These are phyloP conservation scores for Plasmodium sp. DNA, from an alignment of 169 alveolate species.

Conservation along the genomic window DNA sequence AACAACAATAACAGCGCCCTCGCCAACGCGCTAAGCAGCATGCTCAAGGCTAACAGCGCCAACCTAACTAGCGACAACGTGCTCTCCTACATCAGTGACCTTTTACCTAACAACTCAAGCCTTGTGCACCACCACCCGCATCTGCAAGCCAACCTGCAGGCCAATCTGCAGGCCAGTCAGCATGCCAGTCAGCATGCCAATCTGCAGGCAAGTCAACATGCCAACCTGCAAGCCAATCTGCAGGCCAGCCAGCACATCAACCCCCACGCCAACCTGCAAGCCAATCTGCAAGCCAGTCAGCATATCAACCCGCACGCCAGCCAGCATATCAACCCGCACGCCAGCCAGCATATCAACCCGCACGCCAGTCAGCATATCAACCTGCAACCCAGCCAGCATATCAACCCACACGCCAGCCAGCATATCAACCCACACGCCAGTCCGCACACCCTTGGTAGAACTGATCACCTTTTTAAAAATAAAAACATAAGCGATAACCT, in stretches of 20 bases:
- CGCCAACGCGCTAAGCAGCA: background rate
- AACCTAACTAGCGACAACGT: slow-evolving; percentile 40
- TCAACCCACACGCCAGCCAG: background rate
- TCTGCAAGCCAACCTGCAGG: background rate
- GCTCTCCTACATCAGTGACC: slow-evolving; percentile 16
- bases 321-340: no score
- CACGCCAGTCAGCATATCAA: background rate
- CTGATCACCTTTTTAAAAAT: slow-evolving; percentile 7
- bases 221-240: background rate
- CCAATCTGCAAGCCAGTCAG: background rate
- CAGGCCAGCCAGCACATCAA: background rate
- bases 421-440: background rate
- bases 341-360: background rate
- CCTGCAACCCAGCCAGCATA: background rate
- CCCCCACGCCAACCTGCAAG: background rate
- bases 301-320: background rate
- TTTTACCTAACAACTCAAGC: slow-evolving; percentile 32
- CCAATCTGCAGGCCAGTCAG: background rate
- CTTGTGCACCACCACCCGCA: background rate
- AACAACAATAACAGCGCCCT: slow-evolving; percentile 1
- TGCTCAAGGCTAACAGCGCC: background rate
- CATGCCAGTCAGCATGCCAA: background rate
- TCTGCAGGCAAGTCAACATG: background rate
- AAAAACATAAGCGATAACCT: slow-evolving; percentile 23
- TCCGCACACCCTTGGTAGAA: background rate